Evolutionary conservation across 257 asterid genomes (phyloP).

Genomic region (Nicotiana attenuata): DNA sequence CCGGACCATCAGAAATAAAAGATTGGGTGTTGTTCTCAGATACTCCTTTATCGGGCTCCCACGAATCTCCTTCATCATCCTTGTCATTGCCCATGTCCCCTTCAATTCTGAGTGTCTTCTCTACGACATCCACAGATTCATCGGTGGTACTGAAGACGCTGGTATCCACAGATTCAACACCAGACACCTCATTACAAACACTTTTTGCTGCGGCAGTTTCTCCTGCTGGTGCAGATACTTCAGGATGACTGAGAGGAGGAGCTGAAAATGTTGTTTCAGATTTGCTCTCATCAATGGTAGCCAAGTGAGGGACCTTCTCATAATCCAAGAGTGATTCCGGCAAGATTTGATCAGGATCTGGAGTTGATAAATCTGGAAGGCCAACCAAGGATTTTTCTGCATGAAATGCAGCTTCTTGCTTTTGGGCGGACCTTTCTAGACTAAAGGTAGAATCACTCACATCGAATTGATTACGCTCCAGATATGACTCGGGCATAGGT

Average conservation of each 20-base stretch:
- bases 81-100: slow-evolving; percentile 37
- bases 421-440: slow-evolving; percentile 29
- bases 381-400: slow-evolving; percentile 33
- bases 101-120: slow-evolving; percentile 39
- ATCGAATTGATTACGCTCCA: slow-evolving; percentile 32
- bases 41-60: slow-evolving; percentile 60
- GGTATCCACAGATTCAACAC: slow-evolving; percentile 30
- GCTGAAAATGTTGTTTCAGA: slow-evolving; percentile 36
- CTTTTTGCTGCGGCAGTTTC: slow-evolving; percentile 29
- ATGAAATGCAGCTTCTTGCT: slow-evolving; percentile 31
- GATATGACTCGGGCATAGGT: slow-evolving; percentile 22
- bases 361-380: slow-evolving; percentile 27
- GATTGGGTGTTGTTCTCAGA: slow-evolving; percentile 42
- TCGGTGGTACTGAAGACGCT: slow-evolving; percentile 11
- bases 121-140: slow-evolving; percentile 36
- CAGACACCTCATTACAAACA: slow-evolving; percentile 22
- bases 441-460: slow-evolving; percentile 30
- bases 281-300: slow-evolving; percentile 45
- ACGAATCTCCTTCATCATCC: slow-evolving; percentile 44
- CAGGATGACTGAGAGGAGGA: slow-evolving; percentile 25
- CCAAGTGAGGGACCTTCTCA: slow-evolving; percentile 31
- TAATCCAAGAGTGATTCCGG: slow-evolving; percentile 58
- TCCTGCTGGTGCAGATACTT: slow-evolving; percentile 23
- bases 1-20: slow-evolving; percentile 63
- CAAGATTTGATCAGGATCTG: slow-evolving; percentile 39